A percentile compares a stretch with the other conserved stretches of the same genome.
Conservation (phyloP, 139 green algal genomes). For the Closterium sp. region DNA sequence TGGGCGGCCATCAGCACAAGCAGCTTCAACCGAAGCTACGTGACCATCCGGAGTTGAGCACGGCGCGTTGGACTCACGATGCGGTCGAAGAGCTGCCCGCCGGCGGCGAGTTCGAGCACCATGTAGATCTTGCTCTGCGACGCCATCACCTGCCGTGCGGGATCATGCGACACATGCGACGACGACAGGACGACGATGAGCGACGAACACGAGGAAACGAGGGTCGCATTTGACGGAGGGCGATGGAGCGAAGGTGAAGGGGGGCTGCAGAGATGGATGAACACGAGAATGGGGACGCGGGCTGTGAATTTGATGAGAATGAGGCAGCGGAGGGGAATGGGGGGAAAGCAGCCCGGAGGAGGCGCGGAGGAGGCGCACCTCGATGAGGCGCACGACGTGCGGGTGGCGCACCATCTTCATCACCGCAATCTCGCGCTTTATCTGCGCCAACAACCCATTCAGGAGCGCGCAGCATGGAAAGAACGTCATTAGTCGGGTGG, state of each 20-base stretch:
- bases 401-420: conserved; percentile 63
- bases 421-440: conserved; percentile 68
- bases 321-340: not conserved
- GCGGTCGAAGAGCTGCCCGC: conserved; percentile 73
- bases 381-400: conserved; percentile 64
- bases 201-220: not conserved
- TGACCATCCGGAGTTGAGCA: too few species aligned
- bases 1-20: not conserved
- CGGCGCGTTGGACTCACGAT: conserved; percentile 44
- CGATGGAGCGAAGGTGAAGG: not conserved
- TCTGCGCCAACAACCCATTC: conserved; percentile 17
- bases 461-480: too few species aligned
- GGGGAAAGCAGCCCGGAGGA: not conserved
- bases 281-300: too few species aligned
- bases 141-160: conserved; percentile 59
- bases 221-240: not conserved
- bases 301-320: too few species aligned
- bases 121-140: conserved; percentile 69
- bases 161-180: too few species aligned
- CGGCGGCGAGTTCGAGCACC: conserved; percentile 72
- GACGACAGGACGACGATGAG: not conserved
- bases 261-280: not conserved
- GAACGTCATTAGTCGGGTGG: too few species aligned
- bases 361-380: conserved; percentile 47
- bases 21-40: too few species aligned